Evolutionary conservation across 2,329 filamentous ascomycete genomes (phyloP).

Genomic region (Colletotrichum orchidophilum): DNA sequence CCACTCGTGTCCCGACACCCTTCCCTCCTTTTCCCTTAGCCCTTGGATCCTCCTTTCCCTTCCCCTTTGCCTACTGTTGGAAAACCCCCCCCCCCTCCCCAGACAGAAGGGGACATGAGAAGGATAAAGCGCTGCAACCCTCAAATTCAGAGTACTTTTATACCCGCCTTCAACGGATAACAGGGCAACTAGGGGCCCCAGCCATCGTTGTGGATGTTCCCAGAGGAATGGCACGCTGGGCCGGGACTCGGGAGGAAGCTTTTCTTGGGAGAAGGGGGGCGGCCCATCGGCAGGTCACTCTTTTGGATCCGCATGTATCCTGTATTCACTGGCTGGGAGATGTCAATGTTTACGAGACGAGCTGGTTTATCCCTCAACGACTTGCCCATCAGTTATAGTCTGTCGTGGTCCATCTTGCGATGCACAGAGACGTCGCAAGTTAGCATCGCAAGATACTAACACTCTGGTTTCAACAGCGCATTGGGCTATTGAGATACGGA

Average conservation of each 20-base stretch:
- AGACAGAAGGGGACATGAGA: neutral
- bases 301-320: neutral
- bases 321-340: neutral
- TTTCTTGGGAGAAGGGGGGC: neutral
- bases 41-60: neutral
- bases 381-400: neutral
- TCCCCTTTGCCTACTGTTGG: neutral
- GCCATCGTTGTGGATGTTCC: slow-evolving; percentile 18
- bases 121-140: neutral
- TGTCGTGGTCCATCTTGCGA: neutral
- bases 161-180: neutral
- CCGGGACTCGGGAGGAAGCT: slow-evolving; percentile 15
- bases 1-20: neutral
- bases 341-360: neutral
- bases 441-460: too few relatives aligned
- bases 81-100: neutral
- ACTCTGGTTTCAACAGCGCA: neutral
- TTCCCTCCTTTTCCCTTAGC: neutral
- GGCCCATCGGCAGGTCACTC: neutral
- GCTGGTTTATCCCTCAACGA: neutral
- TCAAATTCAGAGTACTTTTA: neutral
- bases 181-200: slow-evolving; percentile 10
- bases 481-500: neutral
- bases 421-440: neutral
- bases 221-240: slow-evolving; percentile 32